Evolutionary conservation across 2,329 filamentous ascomycete genomes (phyloP).

Genomic region (Monosporascus cannonballus): DNA sequence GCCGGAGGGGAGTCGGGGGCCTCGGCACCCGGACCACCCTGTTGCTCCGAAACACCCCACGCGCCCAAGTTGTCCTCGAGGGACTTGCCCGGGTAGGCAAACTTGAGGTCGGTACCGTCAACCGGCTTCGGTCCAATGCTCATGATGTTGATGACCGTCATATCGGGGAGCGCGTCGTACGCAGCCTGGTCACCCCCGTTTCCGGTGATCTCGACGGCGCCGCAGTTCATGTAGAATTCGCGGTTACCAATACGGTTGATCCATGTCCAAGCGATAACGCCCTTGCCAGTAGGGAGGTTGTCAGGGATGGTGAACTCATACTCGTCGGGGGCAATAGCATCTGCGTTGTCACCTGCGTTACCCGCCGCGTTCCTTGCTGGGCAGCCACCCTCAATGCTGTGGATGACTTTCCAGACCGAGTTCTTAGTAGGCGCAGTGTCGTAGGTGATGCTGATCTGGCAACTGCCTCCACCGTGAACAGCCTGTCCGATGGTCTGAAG

Average conservation of each 20-base stretch:
- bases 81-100: conserved; percentile 59
- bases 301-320: conserved; percentile 69
- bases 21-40: conserved; percentile 20
- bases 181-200: conserved; percentile 41
- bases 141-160: conserved; percentile 68
- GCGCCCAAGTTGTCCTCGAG: conserved; percentile 42
- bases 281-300: conserved; percentile 67
- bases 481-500: conserved; percentile 67
- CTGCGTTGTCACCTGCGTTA: conserved; percentile 49
- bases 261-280: conserved; percentile 89
- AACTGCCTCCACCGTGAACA: conserved; percentile 85
- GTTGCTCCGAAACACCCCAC: conserved; percentile 17
- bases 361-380: conserved; percentile 53
- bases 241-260: conserved; percentile 88
- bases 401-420: conserved; percentile 80
- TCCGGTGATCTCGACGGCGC: conserved; percentile 61
- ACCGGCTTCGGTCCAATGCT: conserved; percentile 6
- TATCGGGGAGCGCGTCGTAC: conserved; percentile 59
- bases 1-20: conserved; percentile 11
- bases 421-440: conserved; percentile 61
- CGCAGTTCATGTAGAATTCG: conserved; percentile 98
- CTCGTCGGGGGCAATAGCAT: conserved; percentile 39
- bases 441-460: conserved; percentile 81
- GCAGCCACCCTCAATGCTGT: conserved; percentile 82
- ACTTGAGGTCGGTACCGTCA: conserved; percentile 49